Conservation (phyloP, 2,329 filamentous ascomycete genomes). For the Bipolaris oryzae region DNA sequence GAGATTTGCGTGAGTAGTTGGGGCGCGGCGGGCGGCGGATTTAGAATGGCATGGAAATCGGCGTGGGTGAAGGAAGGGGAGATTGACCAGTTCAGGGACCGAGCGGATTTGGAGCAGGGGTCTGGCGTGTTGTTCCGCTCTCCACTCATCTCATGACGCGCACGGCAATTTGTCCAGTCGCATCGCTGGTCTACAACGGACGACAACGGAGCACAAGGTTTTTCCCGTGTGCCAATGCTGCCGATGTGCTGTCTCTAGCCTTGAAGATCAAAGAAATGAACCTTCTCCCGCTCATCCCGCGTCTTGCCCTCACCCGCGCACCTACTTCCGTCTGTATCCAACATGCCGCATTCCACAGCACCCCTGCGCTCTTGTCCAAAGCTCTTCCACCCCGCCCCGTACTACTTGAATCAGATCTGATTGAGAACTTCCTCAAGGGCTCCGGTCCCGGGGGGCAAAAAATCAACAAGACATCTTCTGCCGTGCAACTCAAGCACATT, state of each 20-base stretch:
- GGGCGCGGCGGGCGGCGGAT: not conserved
- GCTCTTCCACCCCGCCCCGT: constrained; percentile 71
- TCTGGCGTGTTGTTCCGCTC: not conserved
- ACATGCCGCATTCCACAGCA: constrained; percentile 26
- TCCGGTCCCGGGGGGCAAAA: constrained; percentile 94
- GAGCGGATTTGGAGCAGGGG: constrained; percentile 11
- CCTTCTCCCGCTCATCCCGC: constrained; percentile 8
- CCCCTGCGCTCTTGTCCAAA: constrained; percentile 25
- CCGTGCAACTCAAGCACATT: constrained; percentile 88
- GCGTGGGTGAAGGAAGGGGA: constrained; percentile 2
- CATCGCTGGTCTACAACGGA: not conserved
- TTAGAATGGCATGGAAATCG: constrained; percentile 3
- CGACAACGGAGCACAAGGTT: too few species aligned
- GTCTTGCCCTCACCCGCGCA: constrained; percentile 11
- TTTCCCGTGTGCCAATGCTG: constrained; percentile 12
- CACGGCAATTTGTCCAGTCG: not conserved
- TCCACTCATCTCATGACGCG: constrained; percentile 5
- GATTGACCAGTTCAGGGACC: constrained; percentile 16
- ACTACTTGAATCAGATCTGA: constrained; percentile 78
- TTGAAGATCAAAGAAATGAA: constrained; percentile 20
- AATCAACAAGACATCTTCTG: constrained; percentile 97
- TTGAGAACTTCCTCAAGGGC: constrained; percentile 86
- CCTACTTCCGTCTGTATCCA: constrained; percentile 9
- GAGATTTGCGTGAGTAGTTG: not conserved
- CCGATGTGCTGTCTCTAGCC: constrained; percentile 9